Percentiles rank a stretch among this genome's conserved stretches.
These are phyloP conservation scores for Phaeomoniella chlamydospora DNA, from an alignment of 2,329 filamentous ascomycete species.

Conservation along the genomic window DNA sequence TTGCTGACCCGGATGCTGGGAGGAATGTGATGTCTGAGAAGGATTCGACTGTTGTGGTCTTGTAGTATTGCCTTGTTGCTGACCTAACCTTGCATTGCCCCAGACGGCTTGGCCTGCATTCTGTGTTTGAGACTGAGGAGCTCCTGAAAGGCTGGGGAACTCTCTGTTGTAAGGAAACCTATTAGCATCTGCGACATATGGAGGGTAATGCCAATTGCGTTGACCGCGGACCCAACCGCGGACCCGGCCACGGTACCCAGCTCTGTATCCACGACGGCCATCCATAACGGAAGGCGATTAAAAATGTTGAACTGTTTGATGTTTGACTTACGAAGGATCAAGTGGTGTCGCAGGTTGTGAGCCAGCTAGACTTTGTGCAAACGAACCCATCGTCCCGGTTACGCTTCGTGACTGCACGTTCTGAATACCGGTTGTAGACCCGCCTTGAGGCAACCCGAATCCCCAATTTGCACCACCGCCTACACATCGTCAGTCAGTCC, in stretches of 20 bases:
- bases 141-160: conserved; percentile 46
- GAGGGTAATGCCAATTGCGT: conserved; percentile 4
- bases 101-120: conserved; percentile 39
- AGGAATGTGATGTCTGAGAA: conserved; percentile 20
- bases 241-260: too few species aligned
- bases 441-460: conserved; percentile 39
- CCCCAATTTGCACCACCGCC: conserved; percentile 43
- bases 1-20: conserved; percentile 22
- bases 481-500: conserved; percentile 9
- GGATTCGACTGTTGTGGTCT: conserved; percentile 32
- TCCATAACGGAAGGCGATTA: too few species aligned
- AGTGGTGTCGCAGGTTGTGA: conserved; percentile 38
- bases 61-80: conserved; percentile 34
- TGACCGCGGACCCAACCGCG: too few species aligned
- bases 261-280: too few species aligned
- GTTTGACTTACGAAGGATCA: conserved; percentile 39
- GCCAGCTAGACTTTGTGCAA: conserved; percentile 40
- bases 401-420: conserved; percentile 35
- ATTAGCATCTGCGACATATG: not conserved
- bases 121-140: conserved; percentile 38
- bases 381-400: conserved; percentile 33
- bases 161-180: too few species aligned
- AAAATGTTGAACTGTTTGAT: conserved; percentile 47
- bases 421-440: conserved; percentile 33
- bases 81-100: conserved; percentile 39